A percentile compares a stretch with the other conserved stretches of the same genome.
These are phyloP conservation scores for Chlamydomonas sp. DNA, from an alignment of 139 green algal species.

Conservation along the genomic window DNA sequence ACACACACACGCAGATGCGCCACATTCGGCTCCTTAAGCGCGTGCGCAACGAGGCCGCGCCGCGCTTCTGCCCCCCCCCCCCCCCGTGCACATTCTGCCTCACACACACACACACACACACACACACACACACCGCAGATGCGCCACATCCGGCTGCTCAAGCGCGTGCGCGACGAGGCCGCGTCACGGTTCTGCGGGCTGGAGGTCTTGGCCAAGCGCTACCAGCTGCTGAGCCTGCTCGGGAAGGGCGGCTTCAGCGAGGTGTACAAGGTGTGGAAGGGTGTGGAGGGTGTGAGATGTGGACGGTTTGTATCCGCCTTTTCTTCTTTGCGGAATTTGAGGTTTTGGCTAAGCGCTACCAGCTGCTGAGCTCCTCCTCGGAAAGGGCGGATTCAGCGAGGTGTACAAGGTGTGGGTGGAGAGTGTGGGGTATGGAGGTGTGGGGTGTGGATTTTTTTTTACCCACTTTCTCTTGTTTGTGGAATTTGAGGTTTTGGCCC, in stretches of 20 bases:
- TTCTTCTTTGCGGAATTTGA: no score
- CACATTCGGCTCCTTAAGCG: no score
- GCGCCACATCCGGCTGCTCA: constrained; percentile 56
- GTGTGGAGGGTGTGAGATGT: no score
- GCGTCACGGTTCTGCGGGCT: constrained; percentile 4
- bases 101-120: no score
- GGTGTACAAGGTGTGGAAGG: constrained; percentile 60
- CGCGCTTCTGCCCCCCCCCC: no score
- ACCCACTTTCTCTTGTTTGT: no score
- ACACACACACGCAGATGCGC: no score
- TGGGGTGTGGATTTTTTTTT: no score
- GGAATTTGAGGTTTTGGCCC: neutral
- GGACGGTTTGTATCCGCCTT: constrained; percentile 39
- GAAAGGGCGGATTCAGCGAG: constrained; percentile 89
- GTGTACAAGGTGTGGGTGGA: constrained; percentile 72
- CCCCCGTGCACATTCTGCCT: no score
- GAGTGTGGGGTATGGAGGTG: no score
- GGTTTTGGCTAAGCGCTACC: constrained; percentile 8
- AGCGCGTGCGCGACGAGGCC: constrained; percentile 53
- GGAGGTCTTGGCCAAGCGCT: constrained; percentile 2
- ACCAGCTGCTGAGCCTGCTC: constrained; percentile 47
- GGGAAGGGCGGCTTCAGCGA: constrained; percentile 91
- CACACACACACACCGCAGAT: no score
- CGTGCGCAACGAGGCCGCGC: no score
- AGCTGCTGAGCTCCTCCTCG: constrained; percentile 56